A percentile compares a stretch with the other conserved stretches of the same genome.
Evolutionary conservation across 2,329 filamentous ascomycete species (phyloP).

Genomic region (Cercospora beticola): DNA sequence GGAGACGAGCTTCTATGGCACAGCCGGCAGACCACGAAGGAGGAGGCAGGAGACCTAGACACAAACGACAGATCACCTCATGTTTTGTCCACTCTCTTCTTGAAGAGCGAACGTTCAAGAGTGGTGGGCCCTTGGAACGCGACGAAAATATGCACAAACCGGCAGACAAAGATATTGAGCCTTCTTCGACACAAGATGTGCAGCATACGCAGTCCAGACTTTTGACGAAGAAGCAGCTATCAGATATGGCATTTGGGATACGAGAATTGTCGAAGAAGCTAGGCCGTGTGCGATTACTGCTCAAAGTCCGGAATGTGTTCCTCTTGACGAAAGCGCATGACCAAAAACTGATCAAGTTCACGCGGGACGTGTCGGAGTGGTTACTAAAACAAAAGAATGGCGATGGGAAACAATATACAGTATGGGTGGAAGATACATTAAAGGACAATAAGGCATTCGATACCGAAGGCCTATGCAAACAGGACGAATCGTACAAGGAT

Average conservation of each 20-base stretch:
- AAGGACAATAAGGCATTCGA: conserved; percentile 72
- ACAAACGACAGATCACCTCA: conserved; percentile 48
- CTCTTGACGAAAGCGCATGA: conserved; percentile 92
- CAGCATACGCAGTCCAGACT: conserved; percentile 63
- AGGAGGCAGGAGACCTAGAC: conserved; percentile 34
- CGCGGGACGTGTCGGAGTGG: conserved; percentile 77
- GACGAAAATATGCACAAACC: conserved; percentile 23
- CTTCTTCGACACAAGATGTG: conserved; percentile 30
- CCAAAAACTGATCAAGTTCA: conserved; percentile 71
- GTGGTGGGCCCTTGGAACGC: conserved; percentile 35
- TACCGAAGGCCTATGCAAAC: conserved; percentile 63
- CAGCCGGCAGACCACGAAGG: conserved; percentile 23
- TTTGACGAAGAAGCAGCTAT: conserved; percentile 89
- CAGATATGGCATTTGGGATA: conserved; percentile 96
- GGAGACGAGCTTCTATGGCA: conserved; percentile 60
- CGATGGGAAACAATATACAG: conserved; percentile 63
- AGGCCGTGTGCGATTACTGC: conserved; percentile 76
- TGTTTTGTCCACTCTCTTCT: conserved; percentile 64
- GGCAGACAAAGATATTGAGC: conserved; percentile 46
- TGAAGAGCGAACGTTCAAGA: conserved; percentile 41
- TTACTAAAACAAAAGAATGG: conserved; percentile 67
- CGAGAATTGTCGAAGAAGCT: conserved; percentile 84
- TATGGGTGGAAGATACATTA: conserved; percentile 77
- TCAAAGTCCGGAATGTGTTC: conserved; percentile 80
- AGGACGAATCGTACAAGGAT: conserved; percentile 54